Conservation (phyloP, 2,329 filamentous ascomycete species). For the Talaromyces sp. region DNA sequence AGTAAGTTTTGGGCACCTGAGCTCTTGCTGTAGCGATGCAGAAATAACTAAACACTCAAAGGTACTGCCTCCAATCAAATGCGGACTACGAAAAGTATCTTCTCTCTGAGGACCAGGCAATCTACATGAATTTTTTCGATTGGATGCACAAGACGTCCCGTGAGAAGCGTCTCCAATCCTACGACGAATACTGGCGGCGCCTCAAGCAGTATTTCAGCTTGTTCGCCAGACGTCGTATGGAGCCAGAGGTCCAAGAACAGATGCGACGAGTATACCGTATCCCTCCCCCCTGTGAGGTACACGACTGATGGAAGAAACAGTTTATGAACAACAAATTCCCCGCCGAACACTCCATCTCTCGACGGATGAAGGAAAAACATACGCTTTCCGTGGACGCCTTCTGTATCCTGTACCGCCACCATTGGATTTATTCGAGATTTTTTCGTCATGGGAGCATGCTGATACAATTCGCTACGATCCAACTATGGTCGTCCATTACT, state of each 20-base stretch:
- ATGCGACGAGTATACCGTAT: slow-evolving; percentile 23
- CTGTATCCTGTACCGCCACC: slow-evolving; percentile 23
- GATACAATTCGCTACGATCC: slow-evolving; percentile 22
- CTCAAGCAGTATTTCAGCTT: slow-evolving; percentile 24
- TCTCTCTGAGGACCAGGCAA: slow-evolving; percentile 23
- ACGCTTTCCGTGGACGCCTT: slow-evolving; percentile 24
- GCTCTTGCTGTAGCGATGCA: too few relatives aligned
- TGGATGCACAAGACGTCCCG: slow-evolving; percentile 26
- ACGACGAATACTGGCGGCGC: slow-evolving; percentile 26
- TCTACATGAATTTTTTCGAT: slow-evolving; percentile 29
- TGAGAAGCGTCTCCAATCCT: slow-evolving; percentile 24
- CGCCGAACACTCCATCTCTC: slow-evolving; percentile 21
- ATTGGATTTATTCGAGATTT: slow-evolving; percentile 26
- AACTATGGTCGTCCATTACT: slow-evolving; percentile 27
- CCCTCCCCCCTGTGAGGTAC: background rate
- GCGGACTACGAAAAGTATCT: slow-evolving; percentile 25
- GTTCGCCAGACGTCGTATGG: slow-evolving; percentile 23
- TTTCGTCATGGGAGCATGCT: slow-evolving; percentile 26
- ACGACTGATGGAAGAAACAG: background rate
- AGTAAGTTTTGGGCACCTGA: slow-evolving; percentile 9
- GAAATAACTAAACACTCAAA: slow-evolving; percentile 15
- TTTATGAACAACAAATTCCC: slow-evolving; percentile 13
- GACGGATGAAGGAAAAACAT: slow-evolving; percentile 23
- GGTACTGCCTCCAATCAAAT: slow-evolving; percentile 26
- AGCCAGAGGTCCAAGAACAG: slow-evolving; percentile 22